Evolutionary conservation across 306 rosid genomes (phyloP).

Genomic region (Gastrolobium bilobum): DNA sequence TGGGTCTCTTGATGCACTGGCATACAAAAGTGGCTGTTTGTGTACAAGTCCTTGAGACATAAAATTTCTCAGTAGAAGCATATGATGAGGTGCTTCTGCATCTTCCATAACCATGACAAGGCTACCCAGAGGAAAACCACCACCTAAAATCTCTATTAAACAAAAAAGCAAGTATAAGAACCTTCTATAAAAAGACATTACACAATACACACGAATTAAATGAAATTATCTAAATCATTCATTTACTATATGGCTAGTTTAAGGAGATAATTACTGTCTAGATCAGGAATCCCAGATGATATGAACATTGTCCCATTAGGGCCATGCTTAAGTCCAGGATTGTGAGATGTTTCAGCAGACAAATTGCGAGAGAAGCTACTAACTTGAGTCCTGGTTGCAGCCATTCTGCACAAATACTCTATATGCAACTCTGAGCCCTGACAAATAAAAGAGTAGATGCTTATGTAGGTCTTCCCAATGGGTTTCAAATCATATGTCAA

Average conservation of each 20-base stretch:
- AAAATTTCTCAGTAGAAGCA: slow-evolving; percentile 92
- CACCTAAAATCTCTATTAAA: slow-evolving; percentile 79
- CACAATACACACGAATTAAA: not conserved
- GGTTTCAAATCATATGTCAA: slow-evolving; percentile 1
- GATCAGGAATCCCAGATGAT: slow-evolving; percentile 85
- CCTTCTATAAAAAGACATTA: slow-evolving; percentile 16
- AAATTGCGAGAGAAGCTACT: slow-evolving; percentile 88
- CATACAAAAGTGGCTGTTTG: slow-evolving; percentile 85
- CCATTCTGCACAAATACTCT: slow-evolving; percentile 60
- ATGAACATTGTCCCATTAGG: slow-evolving; percentile 80
- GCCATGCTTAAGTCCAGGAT: slow-evolving; percentile 77
- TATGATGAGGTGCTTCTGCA: slow-evolving; percentile 97
- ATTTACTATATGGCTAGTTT: not conserved
- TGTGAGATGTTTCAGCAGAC: slow-evolving; percentile 55
- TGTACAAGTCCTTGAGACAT: slow-evolving; percentile 93
- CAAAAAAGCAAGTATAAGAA: slow-evolving; percentile 3
- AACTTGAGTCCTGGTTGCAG: slow-evolving; percentile 58
- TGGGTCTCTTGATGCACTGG: slow-evolving; percentile 84
- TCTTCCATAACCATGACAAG: slow-evolving; percentile 93
- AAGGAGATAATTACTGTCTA: slow-evolving; percentile 72
- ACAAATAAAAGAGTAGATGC: slow-evolving; percentile 27
- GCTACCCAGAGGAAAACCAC: slow-evolving; percentile 89
- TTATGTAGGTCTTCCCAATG: not conserved
- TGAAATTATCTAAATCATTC: not conserved
- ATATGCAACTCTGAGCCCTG: slow-evolving; percentile 41